phyloP scores from a whole-genome alignment of 306 rosid species.

The Cicer cuneatum region DNA sequence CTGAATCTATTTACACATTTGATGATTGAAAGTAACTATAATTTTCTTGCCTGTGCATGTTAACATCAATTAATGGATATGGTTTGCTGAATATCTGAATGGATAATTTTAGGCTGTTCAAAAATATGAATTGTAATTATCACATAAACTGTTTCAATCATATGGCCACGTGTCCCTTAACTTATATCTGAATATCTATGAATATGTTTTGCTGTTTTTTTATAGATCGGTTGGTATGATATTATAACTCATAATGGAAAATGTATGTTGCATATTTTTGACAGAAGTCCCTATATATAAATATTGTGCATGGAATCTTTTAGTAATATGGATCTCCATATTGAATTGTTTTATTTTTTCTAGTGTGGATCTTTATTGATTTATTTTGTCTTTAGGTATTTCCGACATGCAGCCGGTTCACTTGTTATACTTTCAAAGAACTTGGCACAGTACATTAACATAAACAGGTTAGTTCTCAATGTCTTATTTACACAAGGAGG shows the following conservation, averaged over 20 bases:
- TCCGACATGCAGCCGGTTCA: slow-evolving; percentile 86
- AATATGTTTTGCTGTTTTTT: slow-evolving; percentile 10
- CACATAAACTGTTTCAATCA: too few species aligned
- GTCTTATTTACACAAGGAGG: slow-evolving; percentile 21
- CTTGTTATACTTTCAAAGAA: slow-evolving; percentile 90
- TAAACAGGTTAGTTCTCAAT: slow-evolving; percentile 79
- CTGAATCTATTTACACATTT: too few species aligned
- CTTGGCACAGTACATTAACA: slow-evolving; percentile 78
- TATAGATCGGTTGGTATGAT: background rate
- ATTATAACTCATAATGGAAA: slow-evolving; percentile 30
- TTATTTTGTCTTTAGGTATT: slow-evolving; percentile 67
- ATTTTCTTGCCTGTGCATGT: background rate
- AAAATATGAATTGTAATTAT: too few species aligned
- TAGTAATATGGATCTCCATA: slow-evolving; percentile 17
- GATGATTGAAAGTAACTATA: too few species aligned
- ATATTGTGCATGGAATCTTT: slow-evolving; percentile 2
- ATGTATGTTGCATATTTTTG: slow-evolving; percentile 12
- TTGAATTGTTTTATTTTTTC: slow-evolving; percentile 35
- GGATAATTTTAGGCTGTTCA: too few species aligned
- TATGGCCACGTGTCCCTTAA: background rate
- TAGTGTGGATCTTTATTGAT: slow-evolving; percentile 10
- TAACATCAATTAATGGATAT: slow-evolving; percentile 9
- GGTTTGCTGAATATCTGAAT: too few species aligned
- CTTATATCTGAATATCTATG: slow-evolving; percentile 14
- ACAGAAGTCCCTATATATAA: slow-evolving; percentile 1